A percentile compares a stretch with the other conserved stretches of the same genome.
These are phyloP conservation scores for Pistacia vera DNA, from an alignment of 345 rosid species.

Conservation along the genomic window DNA sequence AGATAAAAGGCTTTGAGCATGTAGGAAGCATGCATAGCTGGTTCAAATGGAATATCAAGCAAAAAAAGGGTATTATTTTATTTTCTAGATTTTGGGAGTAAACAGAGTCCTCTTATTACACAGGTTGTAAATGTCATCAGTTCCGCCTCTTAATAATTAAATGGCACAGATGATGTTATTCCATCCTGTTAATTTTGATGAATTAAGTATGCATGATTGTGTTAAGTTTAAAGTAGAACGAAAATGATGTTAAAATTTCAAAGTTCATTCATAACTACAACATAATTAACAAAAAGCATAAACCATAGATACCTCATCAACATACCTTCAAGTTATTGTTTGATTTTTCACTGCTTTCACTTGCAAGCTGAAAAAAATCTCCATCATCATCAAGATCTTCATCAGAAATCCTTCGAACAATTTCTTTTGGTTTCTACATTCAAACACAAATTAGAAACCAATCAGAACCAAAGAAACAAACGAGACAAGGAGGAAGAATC, in stretches of 20 bases:
- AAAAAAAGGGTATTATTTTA: background rate
- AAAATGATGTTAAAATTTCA: background rate
- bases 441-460: slow-evolving; percentile 15
- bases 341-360: slow-evolving; percentile 24
- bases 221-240: background rate
- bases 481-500: background rate
- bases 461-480: background rate
- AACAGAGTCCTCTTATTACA: no score
- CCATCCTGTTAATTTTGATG: no score
- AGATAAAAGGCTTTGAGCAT: background rate
- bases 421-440: slow-evolving; percentile 47
- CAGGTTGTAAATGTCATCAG: no score
- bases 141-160: no score
- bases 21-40: background rate
- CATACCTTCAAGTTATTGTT: slow-evolving; percentile 28
- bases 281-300: background rate
- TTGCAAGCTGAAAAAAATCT: slow-evolving; percentile 25
- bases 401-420: slow-evolving; percentile 60
- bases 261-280: background rate
- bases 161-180: no score
- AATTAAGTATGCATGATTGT: background rate
- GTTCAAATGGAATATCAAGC: background rate
- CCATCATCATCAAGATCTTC: slow-evolving; percentile 48
- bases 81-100: background rate
- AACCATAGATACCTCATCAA: background rate